A percentile compares a stretch with the other conserved stretches of the same genome.
Evolutionary conservation across 495 filamentous ascomycete species (phyloP).

Genomic region (Penicillium subrubescens): DNA sequence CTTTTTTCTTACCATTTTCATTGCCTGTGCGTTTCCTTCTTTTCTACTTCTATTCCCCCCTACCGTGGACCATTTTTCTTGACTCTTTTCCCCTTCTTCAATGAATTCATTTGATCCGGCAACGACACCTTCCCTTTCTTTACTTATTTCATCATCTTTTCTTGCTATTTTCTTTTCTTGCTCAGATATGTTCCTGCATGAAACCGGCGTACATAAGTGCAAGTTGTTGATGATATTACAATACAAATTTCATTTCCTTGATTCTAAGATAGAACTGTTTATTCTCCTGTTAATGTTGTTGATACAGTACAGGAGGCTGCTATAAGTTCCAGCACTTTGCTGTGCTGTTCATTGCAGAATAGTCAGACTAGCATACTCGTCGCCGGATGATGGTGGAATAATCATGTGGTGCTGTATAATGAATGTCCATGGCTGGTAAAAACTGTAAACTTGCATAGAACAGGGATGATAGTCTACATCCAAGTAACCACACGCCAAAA

Average conservation of each 20-base stretch:
- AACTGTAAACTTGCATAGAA: no score
- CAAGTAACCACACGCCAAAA: no score
- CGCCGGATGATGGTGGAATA: no score
- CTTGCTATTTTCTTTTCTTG: slow-evolving; percentile 11
- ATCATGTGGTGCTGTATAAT: no score
- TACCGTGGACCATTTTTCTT: not conserved
- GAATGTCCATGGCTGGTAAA: no score
- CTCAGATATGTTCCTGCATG: slow-evolving; percentile 32
- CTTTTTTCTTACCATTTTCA: not conserved
- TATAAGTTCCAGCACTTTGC: no score
- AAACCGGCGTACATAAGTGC: slow-evolving; percentile 31
- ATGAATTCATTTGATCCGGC: slow-evolving; percentile 13
- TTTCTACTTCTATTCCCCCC: slow-evolving; percentile 1
- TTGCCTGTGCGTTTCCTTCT: not conserved
- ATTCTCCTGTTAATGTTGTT: no score
- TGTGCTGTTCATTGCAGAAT: no score
- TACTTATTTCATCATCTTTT: not conserved
- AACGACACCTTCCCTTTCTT: slow-evolving; percentile 1
- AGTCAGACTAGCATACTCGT: no score
- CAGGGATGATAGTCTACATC: no score
- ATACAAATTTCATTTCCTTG: not conserved
- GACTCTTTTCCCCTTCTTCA: slow-evolving; percentile 1
- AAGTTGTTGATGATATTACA: slow-evolving; percentile 23
- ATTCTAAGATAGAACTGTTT: not conserved
- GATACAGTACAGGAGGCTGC: no score